Percentiles rank a stretch among this genome's conserved stretches.
Evolutionary conservation across 805 yeast species (phyloP).

Genomic region (Kuraishia piskuri): DNA sequence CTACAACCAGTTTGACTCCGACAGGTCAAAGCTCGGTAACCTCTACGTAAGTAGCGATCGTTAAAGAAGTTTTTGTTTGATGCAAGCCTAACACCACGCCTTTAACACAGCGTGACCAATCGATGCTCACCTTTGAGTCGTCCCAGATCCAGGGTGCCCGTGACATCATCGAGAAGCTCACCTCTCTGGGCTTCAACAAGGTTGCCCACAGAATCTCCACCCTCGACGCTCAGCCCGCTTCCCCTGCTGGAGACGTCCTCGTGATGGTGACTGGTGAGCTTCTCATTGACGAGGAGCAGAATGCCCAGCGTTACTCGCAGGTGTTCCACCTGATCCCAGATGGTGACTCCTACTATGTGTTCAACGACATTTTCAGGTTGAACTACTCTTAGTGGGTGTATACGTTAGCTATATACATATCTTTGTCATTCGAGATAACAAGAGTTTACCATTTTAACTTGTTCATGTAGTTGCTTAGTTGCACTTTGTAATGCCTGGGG

Average conservation of each 20-base stretch:
- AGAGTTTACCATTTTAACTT: too few species aligned
- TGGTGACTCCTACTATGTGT: constrained; percentile 82
- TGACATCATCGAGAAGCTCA: constrained; percentile 86
- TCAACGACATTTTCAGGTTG: constrained; percentile 95
- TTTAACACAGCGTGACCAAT: constrained; percentile 62
- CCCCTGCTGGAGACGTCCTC: constrained; percentile 84
- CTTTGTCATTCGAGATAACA: too few species aligned
- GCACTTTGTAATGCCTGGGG: too few species aligned
- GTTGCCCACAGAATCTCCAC: constrained; percentile 92
- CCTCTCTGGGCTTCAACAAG: constrained; percentile 82
- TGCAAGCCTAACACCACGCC: background rate
- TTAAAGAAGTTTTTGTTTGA: constrained; percentile 1
- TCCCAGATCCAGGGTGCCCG: constrained; percentile 92
- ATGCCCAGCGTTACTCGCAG: constrained; percentile 94
- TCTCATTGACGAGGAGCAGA: constrained; percentile 86
- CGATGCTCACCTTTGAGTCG: constrained; percentile 96
- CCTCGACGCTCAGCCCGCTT: constrained; percentile 96
- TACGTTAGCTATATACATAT: too few species aligned
- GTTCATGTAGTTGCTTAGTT: too few species aligned
- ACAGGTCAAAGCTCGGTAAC: constrained; percentile 86
- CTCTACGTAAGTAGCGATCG: constrained; percentile 50
- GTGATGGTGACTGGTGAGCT: constrained; percentile 98
- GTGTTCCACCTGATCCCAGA: constrained; percentile 96
- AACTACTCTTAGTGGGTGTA: constrained; percentile 48
- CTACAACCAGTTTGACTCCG: constrained; percentile 90